Evolutionary conservation across 768 basidiomycete genomes (phyloP), one percentile per base, ranked within the genome.

Genomic region (Dentipellis sp.): DNA sequence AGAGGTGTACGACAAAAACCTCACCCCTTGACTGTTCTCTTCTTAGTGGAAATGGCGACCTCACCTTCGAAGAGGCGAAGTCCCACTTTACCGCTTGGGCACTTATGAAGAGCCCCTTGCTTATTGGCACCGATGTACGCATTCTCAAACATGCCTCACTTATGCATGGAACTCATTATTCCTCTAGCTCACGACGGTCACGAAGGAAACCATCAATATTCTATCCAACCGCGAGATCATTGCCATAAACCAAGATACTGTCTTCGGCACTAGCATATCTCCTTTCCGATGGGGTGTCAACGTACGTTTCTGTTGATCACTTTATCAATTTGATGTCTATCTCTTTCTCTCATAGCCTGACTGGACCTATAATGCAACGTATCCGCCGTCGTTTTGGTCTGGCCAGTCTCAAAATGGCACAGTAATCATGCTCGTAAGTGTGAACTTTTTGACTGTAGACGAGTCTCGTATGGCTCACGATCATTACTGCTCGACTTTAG

Each of bases 21-120:
- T 29, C 29, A 29, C 29, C 3, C 29, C 29, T 29, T 6, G 16
- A 19, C 16, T 16, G 10, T 10, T n/a, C 2, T 4, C 40, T 17
- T 9, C 19, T 17, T 63, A 84, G 83, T 22, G 84, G 85, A 19
- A 86, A 86, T 56, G 83, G 82, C 12, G 69, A 77, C 35, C 69
- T 86, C 47, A 78, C 79, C 0, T 77, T 73, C 62, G 82, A 86
- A 12, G 84, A 87, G 68, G 68, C 76, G 22, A 86, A 86, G 65
- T 75, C 82, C 2, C 84, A 87, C 64, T 87, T 86, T 64, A 86
- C 84, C 0, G 83, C 81, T 0, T 86, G 85, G 84, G 82, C 82
- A 37, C 67, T 87, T 34, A 77, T 85, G 79, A 86, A 85, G 63
- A 81, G 81, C 0, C 84, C 84, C 2, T 73, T 86, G 12, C 70